A percentile compares a stretch with the other conserved stretches of the same genome.
Conservation (phyloP, 768 basidiomycete genomes). For the Zangia roseola region DNA sequence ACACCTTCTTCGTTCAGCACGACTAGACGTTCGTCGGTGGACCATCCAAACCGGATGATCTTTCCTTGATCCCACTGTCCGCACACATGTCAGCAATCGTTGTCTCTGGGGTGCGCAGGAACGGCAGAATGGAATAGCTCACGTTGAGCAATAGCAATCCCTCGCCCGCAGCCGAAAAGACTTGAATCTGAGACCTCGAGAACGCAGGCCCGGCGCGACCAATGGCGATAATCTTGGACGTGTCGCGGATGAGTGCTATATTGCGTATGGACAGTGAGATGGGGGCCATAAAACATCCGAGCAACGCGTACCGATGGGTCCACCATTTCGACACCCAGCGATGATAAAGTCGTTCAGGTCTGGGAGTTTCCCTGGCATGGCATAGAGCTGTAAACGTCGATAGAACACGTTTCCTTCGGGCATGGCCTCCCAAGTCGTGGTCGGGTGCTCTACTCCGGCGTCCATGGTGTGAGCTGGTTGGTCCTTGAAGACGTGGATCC, state of each 20-base stretch:
- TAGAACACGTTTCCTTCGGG: slow-evolving; percentile 87
- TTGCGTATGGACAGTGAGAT: not conserved
- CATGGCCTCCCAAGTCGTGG: slow-evolving; percentile 88
- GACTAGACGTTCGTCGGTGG: slow-evolving; percentile 74
- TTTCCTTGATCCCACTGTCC: slow-evolving; percentile 87
- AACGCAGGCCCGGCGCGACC: slow-evolving; percentile 54
- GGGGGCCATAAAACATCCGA: not conserved
- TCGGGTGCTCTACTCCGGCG: slow-evolving; percentile 64
- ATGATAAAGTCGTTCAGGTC: slow-evolving; percentile 77
- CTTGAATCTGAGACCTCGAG: slow-evolving; percentile 78
- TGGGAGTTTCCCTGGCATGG: slow-evolving; percentile 74
- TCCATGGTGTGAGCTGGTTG: slow-evolving; percentile 32
- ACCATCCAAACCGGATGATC: slow-evolving; percentile 84
- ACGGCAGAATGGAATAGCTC: slow-evolving; percentile 33
- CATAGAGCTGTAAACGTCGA: slow-evolving; percentile 79
- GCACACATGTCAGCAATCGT: slow-evolving; percentile 13
- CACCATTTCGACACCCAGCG: slow-evolving; percentile 82
- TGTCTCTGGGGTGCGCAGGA: not conserved
- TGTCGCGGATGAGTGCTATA: slow-evolving; percentile 85
- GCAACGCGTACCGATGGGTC: slow-evolving; percentile 71
- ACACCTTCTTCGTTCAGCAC: slow-evolving; percentile 90
- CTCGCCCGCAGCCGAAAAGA: slow-evolving; percentile 86
- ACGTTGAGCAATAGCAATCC: slow-evolving; percentile 69
- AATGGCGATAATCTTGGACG: slow-evolving; percentile 72
- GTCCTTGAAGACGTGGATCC: too few species aligned